Base-by-base conservation (phyloP, 768 basidiomycete genomes). In the Galerina sulciceps region DNA sequence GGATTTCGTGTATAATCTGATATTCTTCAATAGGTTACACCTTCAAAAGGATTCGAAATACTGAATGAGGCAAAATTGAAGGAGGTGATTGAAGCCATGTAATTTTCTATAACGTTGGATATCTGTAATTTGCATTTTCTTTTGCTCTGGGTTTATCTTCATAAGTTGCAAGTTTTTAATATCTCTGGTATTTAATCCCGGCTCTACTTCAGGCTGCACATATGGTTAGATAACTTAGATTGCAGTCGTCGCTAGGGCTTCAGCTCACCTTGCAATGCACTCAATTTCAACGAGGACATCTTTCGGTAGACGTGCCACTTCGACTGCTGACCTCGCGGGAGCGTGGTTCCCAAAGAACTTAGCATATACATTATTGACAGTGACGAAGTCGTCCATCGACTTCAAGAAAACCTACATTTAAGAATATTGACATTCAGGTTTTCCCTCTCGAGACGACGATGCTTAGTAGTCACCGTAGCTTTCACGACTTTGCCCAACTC, bases 231-330 rank as follows among this genome's bases (percentile, higher is more conserved):
- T n/a, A n/a, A n/a, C 17, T 45, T 6, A 2, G 20, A 22, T 18
- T n/a, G 31, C 4, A 2, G 14, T 18, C 14, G 1, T 36, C 26
- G 35, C 51, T 22, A 53, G 61, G 22, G 44, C 31, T 36, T 15
- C 31, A 14, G 70, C 84, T 53, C 65, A 88, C 89, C 87, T 89
- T 11, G 88, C 93, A 72, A 95, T 90, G 59, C 85, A 88, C 75
- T 99, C 96, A 55, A 99, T 85, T 81, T 99, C 96, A 50, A 97
- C 87, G 36, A 96, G 79, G 9, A 93, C 96, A 67, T 94, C 92
- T 71, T 89, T 93, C 10, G 96, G 96, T 53, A 99, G 81, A 44
- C 93, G 81, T 35, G 89, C 79, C 34, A 94, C 93, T 77, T 98
- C 94, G 52, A 99, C 93, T 34, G 91, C 87, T 31, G 94, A 94